Percentiles rank a stretch among this genome's conserved stretches.
phyloP scores from a whole-genome alignment of 768 basidiomycete species.

The Solioccasus polychromus region DNA sequence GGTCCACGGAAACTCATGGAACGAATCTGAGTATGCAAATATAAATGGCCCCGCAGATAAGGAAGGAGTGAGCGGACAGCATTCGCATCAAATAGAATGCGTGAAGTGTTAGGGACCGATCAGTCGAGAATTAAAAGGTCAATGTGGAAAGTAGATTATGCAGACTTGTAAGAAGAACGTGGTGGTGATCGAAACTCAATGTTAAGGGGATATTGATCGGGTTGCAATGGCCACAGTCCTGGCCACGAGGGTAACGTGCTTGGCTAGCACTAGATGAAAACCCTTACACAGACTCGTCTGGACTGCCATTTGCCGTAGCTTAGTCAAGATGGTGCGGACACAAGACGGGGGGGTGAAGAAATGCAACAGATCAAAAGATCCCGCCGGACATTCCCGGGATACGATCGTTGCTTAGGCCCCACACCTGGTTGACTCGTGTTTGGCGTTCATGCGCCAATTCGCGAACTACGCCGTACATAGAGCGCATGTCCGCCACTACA shows the following conservation, averaged over 20 bases:
- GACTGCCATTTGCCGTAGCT: conserved; percentile 12
- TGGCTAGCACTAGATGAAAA: conserved; percentile 12
- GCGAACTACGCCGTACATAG: conserved; percentile 16
- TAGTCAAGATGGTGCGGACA: conserved; percentile 16
- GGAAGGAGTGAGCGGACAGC: not conserved
- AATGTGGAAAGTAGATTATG: conserved; percentile 5
- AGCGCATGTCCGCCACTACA: conserved; percentile 20
- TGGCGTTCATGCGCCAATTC: conserved; percentile 13
- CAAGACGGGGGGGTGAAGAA: conserved; percentile 15
- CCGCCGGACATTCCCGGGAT: conserved; percentile 21
- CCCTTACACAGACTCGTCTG: conserved; percentile 12
- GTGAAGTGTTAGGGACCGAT: conserved; percentile 5
- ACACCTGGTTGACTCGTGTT: conserved; percentile 18
- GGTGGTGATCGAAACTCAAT: conserved; percentile 7
- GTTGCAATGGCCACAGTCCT: conserved; percentile 3
- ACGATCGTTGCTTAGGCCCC: conserved; percentile 17
- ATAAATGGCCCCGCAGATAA: conserved; percentile 4
- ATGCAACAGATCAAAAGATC: conserved; percentile 17
- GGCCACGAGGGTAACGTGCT: conserved; percentile 22
- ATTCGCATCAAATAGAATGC: conserved; percentile 6
- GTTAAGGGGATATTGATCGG: conserved; percentile 11
- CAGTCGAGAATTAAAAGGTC: conserved; percentile 8
- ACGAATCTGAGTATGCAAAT: conserved; percentile 4
- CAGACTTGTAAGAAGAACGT: conserved; percentile 9
- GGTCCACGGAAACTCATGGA: conserved; percentile 11